Conservation (phyloP, 805 yeast genomes). For the Ogataea zsoltii region DNA sequence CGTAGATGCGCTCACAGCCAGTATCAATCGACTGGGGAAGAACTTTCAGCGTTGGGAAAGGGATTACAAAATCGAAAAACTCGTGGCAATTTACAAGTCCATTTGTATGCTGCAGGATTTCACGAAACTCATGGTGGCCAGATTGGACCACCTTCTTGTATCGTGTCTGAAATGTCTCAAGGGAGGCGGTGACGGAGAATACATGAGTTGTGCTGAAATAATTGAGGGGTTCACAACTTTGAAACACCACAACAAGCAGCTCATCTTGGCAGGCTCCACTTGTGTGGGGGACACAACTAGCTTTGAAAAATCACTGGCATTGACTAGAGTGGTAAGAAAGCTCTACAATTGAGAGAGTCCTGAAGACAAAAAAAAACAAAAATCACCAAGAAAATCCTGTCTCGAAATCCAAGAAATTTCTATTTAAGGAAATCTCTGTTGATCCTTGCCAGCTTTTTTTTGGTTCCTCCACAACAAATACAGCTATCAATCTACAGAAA, state of each 20-base stretch:
- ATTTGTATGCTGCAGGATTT: conserved; percentile 5
- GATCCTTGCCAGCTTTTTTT: not conserved
- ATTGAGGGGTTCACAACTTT: conserved; percentile 15
- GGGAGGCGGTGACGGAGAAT: not conserved
- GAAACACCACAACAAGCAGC: conserved; percentile 11
- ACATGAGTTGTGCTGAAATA: conserved; percentile 3
- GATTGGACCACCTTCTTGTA: conserved; percentile 4
- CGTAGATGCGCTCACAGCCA: not conserved
- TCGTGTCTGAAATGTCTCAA: not conserved
- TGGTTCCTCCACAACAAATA: too few relatives aligned
- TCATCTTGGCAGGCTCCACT: conserved; percentile 3
- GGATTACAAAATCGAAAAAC: conserved; percentile 10
- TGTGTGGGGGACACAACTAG: not conserved
- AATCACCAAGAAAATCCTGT: too few relatives aligned
- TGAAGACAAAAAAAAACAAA: too few relatives aligned
- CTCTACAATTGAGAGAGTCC: conserved; percentile 13
- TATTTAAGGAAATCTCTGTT: not conserved
- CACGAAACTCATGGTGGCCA: conserved; percentile 2
- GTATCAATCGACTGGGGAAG: conserved; percentile 3
- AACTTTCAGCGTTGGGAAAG: conserved; percentile 11
- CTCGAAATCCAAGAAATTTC: conserved; percentile 2
- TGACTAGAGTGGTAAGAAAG: conserved; percentile 18
- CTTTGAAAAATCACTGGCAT: conserved; percentile 19
- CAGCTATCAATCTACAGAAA: too few relatives aligned
- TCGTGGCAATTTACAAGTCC: conserved; percentile 10